Conservation (phyloP, 1,284 basidiomycete species). For the Irpex sp. region DNA sequence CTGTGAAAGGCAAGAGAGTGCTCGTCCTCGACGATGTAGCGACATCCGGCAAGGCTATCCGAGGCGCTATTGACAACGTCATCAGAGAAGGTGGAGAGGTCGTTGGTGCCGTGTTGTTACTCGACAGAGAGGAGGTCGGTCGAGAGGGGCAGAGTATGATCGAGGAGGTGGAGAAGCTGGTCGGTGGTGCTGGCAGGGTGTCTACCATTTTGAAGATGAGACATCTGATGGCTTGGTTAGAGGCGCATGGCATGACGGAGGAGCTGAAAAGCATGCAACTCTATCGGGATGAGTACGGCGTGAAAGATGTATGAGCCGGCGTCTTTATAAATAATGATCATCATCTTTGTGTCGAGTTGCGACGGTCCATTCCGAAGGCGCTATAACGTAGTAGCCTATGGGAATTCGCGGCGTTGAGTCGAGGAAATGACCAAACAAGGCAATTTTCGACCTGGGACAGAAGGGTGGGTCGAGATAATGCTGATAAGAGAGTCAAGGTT, state of each 20-base stretch:
- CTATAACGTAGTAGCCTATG: too few species aligned
- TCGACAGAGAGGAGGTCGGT: constrained; percentile 91
- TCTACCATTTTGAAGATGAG: constrained; percentile 79
- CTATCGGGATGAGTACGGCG: constrained; percentile 82
- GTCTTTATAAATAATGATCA: too few species aligned
- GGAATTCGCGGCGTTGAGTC: not conserved
- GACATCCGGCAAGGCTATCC: constrained; percentile 91
- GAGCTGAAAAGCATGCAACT: constrained; percentile 75
- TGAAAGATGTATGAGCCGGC: constrained; percentile 32
- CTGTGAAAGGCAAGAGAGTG: constrained; percentile 76
- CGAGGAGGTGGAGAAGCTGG: constrained; percentile 79
- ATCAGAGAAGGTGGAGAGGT: constrained; percentile 67
- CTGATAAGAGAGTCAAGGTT: too few species aligned
- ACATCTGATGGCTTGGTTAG: constrained; percentile 85
- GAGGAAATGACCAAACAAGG: not conserved
- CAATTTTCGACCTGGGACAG: not conserved
- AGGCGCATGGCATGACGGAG: constrained; percentile 59
- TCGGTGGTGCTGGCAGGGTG: constrained; percentile 65
- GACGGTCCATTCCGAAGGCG: too few species aligned
- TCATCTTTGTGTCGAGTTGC: too few species aligned
- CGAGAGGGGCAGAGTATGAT: constrained; percentile 70
- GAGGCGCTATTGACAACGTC: constrained; percentile 77
- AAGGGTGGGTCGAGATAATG: too few species aligned
- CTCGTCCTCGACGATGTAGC: constrained; percentile 96
- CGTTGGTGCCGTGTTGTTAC: constrained; percentile 87